A percentile compares a stretch with the other conserved stretches of the same genome.
Conservation (phyloP, 495 filamentous ascomycete species). For the Paragyromitra xinjiangensis region DNA sequence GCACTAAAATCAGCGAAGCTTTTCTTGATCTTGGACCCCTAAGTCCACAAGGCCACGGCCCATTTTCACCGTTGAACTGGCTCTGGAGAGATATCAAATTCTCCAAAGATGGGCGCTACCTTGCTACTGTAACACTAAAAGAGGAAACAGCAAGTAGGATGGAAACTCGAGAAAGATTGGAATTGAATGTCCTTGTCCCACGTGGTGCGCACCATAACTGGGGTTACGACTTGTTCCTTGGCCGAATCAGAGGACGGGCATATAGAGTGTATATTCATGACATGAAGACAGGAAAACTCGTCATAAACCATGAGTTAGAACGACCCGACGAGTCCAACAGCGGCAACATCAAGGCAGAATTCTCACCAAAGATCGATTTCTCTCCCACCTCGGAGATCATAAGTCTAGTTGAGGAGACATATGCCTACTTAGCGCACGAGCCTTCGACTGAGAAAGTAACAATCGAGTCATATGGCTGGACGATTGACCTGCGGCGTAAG, state of each 20-base stretch:
- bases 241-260: not conserved
- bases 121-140: not conserved
- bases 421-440: not conserved
- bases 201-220: not conserved
- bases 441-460: not conserved
- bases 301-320: not conserved
- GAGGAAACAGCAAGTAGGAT: not conserved
- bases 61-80: not conserved
- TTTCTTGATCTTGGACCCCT: not conserved
- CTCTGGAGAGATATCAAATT: not conserved
- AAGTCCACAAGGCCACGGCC: not conserved
- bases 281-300: not conserved
- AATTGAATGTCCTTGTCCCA: not conserved
- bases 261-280: slow-evolving; percentile 1
- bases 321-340: not conserved
- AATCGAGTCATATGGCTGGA: slow-evolving; percentile 7
- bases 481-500: not conserved
- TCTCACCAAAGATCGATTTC: slow-evolving; percentile 14
- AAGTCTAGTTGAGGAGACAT: not conserved
- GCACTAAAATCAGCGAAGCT: not conserved
- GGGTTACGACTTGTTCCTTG: not conserved
- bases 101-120: slow-evolving; percentile 6
- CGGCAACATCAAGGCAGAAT: not conserved
- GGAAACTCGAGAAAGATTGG: not conserved
- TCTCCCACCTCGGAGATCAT: not conserved